These are phyloP conservation scores for Brassica cretica DNA, from an alignment of 345 rosid genomes.

Conservation along the genomic window DNA sequence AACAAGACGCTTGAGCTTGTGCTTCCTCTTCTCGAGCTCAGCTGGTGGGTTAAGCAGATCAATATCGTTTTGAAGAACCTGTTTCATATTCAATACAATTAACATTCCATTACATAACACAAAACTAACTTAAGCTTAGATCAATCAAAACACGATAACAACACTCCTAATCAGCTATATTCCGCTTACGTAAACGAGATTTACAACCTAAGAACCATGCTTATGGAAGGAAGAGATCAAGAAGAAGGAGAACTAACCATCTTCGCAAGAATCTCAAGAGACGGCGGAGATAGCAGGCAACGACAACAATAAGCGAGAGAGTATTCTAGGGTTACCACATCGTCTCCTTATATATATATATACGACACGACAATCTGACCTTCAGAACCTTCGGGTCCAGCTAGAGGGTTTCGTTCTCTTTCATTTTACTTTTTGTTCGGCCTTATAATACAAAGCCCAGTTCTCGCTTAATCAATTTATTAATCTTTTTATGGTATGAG, in stretches of 20 bases:
- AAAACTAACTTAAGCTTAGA: neutral
- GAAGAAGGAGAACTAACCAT: constrained; percentile 24
- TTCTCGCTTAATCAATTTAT: neutral
- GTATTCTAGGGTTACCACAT: constrained; percentile 25
- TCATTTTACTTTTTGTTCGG: neutral
- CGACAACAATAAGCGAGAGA: constrained; percentile 16
- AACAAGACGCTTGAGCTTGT: constrained; percentile 81
- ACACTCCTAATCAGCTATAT: neutral
- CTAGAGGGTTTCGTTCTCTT: neutral
- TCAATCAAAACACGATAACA: neutral
- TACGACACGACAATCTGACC: neutral
- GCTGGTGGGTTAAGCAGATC: constrained; percentile 74
- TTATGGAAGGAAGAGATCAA: neutral
- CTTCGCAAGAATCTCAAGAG: constrained; percentile 27
- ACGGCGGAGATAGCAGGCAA: constrained; percentile 21
- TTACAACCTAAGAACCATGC: neutral
- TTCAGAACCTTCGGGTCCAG: neutral
- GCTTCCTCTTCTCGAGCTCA: constrained; percentile 81
- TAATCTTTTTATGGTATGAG: neutral
- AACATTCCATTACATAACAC: neutral
- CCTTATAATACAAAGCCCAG: constrained; percentile 10
- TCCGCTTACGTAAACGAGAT: neutral
- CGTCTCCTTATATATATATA: neutral
- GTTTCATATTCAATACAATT: neutral
- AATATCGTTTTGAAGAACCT: constrained; percentile 73